A percentile compares a stretch with the other conserved stretches of the same genome.
Conservation (phyloP, 345 rosid species). For the Corchorus capsularis region DNA sequence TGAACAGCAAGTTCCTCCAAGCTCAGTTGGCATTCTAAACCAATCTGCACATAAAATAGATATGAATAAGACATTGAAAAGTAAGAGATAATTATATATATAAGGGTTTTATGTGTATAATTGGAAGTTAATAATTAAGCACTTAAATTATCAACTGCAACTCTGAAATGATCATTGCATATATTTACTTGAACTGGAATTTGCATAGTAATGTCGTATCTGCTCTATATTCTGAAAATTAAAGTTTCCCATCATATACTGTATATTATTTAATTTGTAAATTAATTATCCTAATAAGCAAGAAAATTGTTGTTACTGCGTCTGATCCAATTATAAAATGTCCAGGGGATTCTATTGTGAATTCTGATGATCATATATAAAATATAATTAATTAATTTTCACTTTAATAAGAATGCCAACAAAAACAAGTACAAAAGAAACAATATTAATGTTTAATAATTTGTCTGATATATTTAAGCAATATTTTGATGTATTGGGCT, state of each 20-base stretch:
- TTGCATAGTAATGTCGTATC: neutral
- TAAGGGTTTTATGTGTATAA: neutral
- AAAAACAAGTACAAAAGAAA: too few relatives aligned
- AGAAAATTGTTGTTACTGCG: too few relatives aligned
- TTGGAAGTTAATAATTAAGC: neutral
- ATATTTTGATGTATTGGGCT: neutral
- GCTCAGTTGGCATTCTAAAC: conserved; percentile 74
- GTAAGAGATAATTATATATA: neutral
- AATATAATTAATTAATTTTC: too few relatives aligned
- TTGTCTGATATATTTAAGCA: too few relatives aligned
- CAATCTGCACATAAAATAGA: conserved; percentile 42
- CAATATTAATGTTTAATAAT: too few relatives aligned
- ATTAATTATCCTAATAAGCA: too few relatives aligned
- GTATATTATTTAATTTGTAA: too few relatives aligned
- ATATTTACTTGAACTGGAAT: neutral
- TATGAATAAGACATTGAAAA: neutral
- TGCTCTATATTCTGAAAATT: too few relatives aligned
- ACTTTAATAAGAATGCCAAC: neutral
- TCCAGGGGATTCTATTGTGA: too few relatives aligned
- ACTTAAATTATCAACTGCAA: neutral
- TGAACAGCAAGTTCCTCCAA: conserved; percentile 86
- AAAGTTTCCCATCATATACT: too few relatives aligned
- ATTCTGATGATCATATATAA: too few relatives aligned
- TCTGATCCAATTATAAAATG: too few relatives aligned
- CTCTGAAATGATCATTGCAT: neutral